Base-by-base conservation (phyloP, 495 filamentous ascomycete species). In the Ascodesmis nigricans region DNA sequence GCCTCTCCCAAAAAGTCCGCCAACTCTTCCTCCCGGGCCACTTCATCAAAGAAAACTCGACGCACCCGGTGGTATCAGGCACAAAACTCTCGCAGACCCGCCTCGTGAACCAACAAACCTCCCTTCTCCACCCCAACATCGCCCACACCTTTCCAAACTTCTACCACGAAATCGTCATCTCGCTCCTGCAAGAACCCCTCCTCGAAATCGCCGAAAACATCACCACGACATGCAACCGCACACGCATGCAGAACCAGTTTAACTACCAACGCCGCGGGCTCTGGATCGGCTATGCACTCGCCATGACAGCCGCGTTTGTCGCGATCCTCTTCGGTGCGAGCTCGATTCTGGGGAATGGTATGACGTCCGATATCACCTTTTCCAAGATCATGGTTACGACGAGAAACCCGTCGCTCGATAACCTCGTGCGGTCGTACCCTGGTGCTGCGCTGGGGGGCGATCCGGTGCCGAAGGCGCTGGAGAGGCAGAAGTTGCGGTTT, bases 351-450 rank as follows among this genome's bases (percentile, higher is more conserved):
- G 37, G 43, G 22, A 59, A 59, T 23, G 56, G 56, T 3, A 49
- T 58, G 13, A 44, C 46, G 0, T 56, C 50, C 10, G 56, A 59
- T 21, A 58, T 47, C 2, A 45, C 44, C 3, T 59, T 59, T 39
- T 56, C 54, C 0, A 58, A 55, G 24, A 57, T 59, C 33, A 36
- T 59, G 21, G 56, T 58, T 28, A 59, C 56, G 1, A 59, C 56
- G 4, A 42, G 56, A 19, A 59, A 59, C 28, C 45, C 38, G 5
- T 58, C 53, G 1, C 38, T 59, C 0, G 56, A 59, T 31, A 33
- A 39, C 10, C 21, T 59, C 5, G 45, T 52, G 6, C 26, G 40
- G 11, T 21, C 25, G 11, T 50, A 50, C 15, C 47, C 53, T 19
- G 56, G 56, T 7, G 56, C 54, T 6, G 57, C 55, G 36, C 34